Base-by-base conservation (phyloP, 768 basidiomycete species). In the Termitomyces heimii region DNA sequence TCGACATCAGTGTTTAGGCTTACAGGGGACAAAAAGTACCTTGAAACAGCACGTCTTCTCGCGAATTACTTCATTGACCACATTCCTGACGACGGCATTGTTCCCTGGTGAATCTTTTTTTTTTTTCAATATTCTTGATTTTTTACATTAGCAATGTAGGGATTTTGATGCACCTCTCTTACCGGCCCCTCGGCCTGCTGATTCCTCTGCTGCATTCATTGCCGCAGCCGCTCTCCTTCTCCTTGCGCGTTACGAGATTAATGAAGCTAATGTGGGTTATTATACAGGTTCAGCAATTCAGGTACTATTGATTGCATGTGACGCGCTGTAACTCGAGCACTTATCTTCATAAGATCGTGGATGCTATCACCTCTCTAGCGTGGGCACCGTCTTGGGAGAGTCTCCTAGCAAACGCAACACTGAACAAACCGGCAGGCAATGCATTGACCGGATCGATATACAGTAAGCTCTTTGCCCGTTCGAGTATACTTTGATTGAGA, bases 151-250 rank as follows among this genome's bases (percentile, higher is more conserved):
- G 20, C 14, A 16, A 18, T 28, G 4, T 50, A 88, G 86, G 88
- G 87, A 89, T 67, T 90, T 88, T 71, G 79, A 88, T 57, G 88
- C 85, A 6, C 87, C 86, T 22, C 65, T 78, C 39, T 67, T 67
- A 7, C 84, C 83, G 2, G 60, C 70, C 4, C 78, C 80, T 18
- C 76, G 80, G 13, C 81, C 83, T 0, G 85, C 86, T 0, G 88
- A 90, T 69, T 85, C 83, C 1, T 87, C 86, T 16, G 86, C 88
- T 5, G 83, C 86, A 9, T 83, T 79, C 37, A 80, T 88, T 59
- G 84, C 79, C 0, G 79, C 80, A 3, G 82, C 75, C 32, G 87
- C 77, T 1, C 73, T 90, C 43, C 67, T 89, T 37, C 70, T 86
- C 12, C 75, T 89, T 7, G 75, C 85, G 62, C 66, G 71, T 57